phyloP scores from a whole-genome alignment of 73 alveolate species.

The Tetrahymena malaccensis region DNA sequence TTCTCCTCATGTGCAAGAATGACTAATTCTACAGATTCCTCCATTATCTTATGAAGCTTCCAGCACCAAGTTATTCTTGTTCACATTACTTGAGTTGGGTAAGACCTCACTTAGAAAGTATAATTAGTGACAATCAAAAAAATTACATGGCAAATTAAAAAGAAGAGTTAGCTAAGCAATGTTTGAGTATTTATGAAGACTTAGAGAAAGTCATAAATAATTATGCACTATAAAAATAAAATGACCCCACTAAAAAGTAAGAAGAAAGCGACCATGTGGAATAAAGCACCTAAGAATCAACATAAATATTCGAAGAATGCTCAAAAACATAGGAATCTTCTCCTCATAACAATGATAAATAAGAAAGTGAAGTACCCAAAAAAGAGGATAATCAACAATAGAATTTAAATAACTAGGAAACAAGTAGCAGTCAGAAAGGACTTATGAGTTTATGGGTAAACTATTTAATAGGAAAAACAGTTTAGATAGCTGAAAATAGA shows the following conservation, averaged over 20 bases:
- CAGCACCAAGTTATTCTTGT: neutral
- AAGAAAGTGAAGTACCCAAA: neutral
- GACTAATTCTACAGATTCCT: neutral
- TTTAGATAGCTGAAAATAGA: neutral
- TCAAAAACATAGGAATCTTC: neutral
- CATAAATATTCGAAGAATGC: neutral
- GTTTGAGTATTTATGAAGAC: neutral
- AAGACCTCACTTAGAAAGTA: neutral
- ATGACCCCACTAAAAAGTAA: neutral
- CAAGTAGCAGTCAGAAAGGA: neutral
- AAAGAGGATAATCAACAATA: neutral
- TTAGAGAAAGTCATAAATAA: neutral
- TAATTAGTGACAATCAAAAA: neutral
- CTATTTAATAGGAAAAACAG: neutral
- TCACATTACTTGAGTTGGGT: neutral
- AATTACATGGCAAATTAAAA: neutral
- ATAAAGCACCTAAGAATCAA: neutral
- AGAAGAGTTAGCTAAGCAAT: neutral
- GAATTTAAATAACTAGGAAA: neutral
- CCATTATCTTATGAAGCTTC: neutral
- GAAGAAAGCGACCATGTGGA: neutral
- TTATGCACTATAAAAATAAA: neutral
- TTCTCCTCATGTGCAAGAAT: neutral
- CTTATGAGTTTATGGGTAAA: neutral
- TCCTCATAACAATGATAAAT: neutral